These are phyloP conservation scores for Neonectria neomacrospora DNA, from an alignment of 2,329 filamentous ascomycete species.

Conservation along the genomic window DNA sequence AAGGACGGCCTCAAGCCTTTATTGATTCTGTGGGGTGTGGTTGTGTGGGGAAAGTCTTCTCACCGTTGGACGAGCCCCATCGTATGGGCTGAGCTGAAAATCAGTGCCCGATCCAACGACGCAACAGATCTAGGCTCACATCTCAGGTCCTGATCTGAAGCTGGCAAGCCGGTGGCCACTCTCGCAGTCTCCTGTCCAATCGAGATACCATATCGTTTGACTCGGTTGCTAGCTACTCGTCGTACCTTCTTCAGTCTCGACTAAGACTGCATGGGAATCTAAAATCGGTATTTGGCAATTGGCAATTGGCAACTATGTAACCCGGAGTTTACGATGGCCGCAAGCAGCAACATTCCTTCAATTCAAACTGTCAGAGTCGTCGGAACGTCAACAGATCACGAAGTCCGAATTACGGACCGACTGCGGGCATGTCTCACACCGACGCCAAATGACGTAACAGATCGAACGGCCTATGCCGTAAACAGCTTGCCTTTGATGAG, in stretches of 20 bases:
- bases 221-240: neutral
- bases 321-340: slow-evolving; percentile 1
- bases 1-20: slow-evolving; percentile 16
- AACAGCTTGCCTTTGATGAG: slow-evolving; percentile 18
- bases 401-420: neutral
- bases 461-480: neutral
- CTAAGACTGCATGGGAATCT: slow-evolving; percentile 1
- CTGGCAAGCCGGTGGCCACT: neutral
- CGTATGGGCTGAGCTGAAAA: slow-evolving; percentile 9
- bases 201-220: slow-evolving; percentile 5
- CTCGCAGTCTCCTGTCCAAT: slow-evolving; percentile 20
- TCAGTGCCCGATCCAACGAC: slow-evolving; percentile 22
- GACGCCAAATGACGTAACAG: slow-evolving; percentile 6
- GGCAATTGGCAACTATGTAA: slow-evolving; percentile 8
- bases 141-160: slow-evolving; percentile 10
- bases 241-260: neutral
- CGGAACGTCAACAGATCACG: neutral
- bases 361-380: neutral
- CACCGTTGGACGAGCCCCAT: slow-evolving; percentile 6
- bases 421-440: neutral
- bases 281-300: neutral
- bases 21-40: slow-evolving; percentile 9
- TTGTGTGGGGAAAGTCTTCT: slow-evolving; percentile 14
- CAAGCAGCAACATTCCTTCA: slow-evolving; percentile 1
- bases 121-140: slow-evolving; percentile 9